A percentile compares a stretch with the other conserved stretches of the same genome.
These are phyloP conservation scores for Sugiyamaella sp. DNA, from an alignment of 1,139 yeast species.

Conservation along the genomic window DNA sequence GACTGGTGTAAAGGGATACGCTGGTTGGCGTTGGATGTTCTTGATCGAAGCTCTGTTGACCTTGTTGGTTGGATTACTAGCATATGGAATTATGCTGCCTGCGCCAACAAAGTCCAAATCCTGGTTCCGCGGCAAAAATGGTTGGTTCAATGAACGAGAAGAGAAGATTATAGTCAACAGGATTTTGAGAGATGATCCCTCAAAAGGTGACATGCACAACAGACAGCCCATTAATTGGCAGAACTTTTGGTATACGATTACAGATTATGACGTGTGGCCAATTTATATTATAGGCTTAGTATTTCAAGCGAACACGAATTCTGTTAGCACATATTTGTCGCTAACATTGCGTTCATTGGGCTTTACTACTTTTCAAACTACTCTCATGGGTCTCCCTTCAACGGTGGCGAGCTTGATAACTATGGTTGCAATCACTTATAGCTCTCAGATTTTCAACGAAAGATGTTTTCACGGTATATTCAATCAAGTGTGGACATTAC, in stretches of 20 bases:
- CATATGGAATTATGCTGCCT: slow-evolving; percentile 56
- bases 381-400: slow-evolving; percentile 56
- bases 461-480: slow-evolving; percentile 43
- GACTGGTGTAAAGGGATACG: slow-evolving; percentile 44
- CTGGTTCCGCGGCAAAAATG: slow-evolving; percentile 55
- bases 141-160: slow-evolving; percentile 67
- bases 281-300: slow-evolving; percentile 55
- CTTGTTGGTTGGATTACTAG: slow-evolving; percentile 53
- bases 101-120: slow-evolving; percentile 58
- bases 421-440: slow-evolving; percentile 47
- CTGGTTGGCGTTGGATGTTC: slow-evolving; percentile 70
- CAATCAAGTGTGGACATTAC: slow-evolving; percentile 46
- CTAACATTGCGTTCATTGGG: slow-evolving; percentile 55
- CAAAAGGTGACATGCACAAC: slow-evolving; percentile 70
- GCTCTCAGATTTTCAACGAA: slow-evolving; percentile 47
- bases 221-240: slow-evolving; percentile 53
- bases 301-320: slow-evolving; percentile 48
- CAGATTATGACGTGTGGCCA: slow-evolving; percentile 64
- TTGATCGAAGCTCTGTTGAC: slow-evolving; percentile 65
- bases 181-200: slow-evolving; percentile 67
- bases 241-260: slow-evolving; percentile 48
- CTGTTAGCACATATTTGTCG: slow-evolving; percentile 54
- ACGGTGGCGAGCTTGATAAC: slow-evolving; percentile 46
- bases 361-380: slow-evolving; percentile 56
- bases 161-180: slow-evolving; percentile 65